A percentile compares a stretch with the other conserved stretches of the same genome.
Evolutionary conservation across 2,329 filamentous ascomycete genomes (phyloP).

Genomic region (Rhynchosporium secalis): DNA sequence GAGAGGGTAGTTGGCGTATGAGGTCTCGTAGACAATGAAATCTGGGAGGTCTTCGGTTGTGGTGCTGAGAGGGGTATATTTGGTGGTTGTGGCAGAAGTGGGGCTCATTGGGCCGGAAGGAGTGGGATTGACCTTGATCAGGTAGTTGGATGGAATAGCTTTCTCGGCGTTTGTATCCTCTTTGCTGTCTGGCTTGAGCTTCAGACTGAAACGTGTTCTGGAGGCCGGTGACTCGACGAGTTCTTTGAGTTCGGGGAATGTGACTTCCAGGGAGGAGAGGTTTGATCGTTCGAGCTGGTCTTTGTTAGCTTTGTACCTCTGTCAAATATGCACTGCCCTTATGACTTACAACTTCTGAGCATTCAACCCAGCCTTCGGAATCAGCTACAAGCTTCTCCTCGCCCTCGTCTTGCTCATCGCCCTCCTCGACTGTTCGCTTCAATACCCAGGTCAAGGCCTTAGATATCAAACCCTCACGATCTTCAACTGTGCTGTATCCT

Average conservation of each 20-base stretch:
- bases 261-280: conserved; percentile 41
- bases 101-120: conserved; percentile 22
- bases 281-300: conserved; percentile 42
- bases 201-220: conserved; percentile 44
- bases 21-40: conserved; percentile 47
- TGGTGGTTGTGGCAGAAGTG: conserved; percentile 27
- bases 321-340: not conserved
- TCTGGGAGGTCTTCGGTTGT: conserved; percentile 44
- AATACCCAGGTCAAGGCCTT: conserved; percentile 47
- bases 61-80: conserved; percentile 40
- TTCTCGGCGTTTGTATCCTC: conserved; percentile 38
- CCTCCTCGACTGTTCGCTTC: conserved; percentile 43
- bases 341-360: conserved; percentile 44
- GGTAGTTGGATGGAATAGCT: conserved; percentile 37
- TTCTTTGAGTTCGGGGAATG: conserved; percentile 42
- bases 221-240: conserved; percentile 39
- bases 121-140: conserved; percentile 41
- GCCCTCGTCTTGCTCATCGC: conserved; percentile 43
- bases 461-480: conserved; percentile 43
- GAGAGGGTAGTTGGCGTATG: conserved; percentile 47
- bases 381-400: conserved; percentile 43
- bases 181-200: conserved; percentile 37
- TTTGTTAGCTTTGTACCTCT: conserved; percentile 5
- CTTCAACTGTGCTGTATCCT: conserved; percentile 46
- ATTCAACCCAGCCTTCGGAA: conserved; percentile 45